phyloP scores from a whole-genome alignment of 129 eudicot species.

The Flaveria trinervia region DNA sequence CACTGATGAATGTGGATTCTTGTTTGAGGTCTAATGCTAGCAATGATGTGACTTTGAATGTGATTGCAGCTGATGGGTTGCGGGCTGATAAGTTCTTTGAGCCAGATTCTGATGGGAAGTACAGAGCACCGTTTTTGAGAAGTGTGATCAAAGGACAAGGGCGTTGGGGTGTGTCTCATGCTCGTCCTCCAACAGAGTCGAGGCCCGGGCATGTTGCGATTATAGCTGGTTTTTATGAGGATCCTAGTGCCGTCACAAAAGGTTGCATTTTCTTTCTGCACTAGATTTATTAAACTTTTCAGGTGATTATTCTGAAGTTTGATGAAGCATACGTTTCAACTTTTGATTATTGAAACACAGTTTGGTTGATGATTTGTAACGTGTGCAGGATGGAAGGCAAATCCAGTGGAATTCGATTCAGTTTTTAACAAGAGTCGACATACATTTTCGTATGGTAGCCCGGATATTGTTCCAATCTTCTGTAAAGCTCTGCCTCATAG shows the following conservation, averaged over 20 bases:
- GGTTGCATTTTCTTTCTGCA: slow-evolving; percentile 44
- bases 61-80: slow-evolving; percentile 90
- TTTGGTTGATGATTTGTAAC: slow-evolving; percentile 10
- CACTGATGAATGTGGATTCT: slow-evolving; percentile 12
- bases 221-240: slow-evolving; percentile 97
- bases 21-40: slow-evolving; percentile 3
- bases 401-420: slow-evolving; percentile 98
- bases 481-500: slow-evolving; percentile 92
- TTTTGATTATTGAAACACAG: slow-evolving; percentile 3
- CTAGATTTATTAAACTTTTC: slow-evolving; percentile 16
- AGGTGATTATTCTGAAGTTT: neutral
- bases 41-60: slow-evolving; percentile 10
- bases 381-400: slow-evolving; percentile 92
- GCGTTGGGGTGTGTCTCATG: slow-evolving; percentile 99
- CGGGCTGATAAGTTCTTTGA: slow-evolving; percentile 94
- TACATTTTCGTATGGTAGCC: slow-evolving; percentile 92
- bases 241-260: slow-evolving; percentile 99
- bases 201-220: slow-evolving; percentile 99
- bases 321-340: neutral
- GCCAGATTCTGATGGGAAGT: slow-evolving; percentile 84
- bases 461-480: slow-evolving; percentile 93
- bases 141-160: slow-evolving; percentile 77
- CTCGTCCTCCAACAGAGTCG: slow-evolving; percentile 98
- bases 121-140: slow-evolving; percentile 92
- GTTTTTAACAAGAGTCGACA: slow-evolving; percentile 90